A percentile compares a stretch with the other conserved stretches of the same genome.
phyloP scores from a whole-genome alignment of 805 yeast species.

The Myxozyma udenii region DNA sequence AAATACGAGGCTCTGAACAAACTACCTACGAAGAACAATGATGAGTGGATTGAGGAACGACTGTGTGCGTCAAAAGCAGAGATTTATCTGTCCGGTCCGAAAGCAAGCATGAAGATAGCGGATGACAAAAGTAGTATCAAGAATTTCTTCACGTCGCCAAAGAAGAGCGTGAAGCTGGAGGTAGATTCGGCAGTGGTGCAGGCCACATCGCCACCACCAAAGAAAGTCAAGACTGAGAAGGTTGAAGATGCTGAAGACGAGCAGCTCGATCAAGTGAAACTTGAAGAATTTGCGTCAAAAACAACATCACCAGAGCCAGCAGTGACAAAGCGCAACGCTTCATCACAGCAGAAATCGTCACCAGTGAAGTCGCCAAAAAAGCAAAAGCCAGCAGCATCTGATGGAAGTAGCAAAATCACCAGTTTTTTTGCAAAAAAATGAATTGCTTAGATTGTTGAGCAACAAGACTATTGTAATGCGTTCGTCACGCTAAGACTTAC shows the following conservation, averaged over 20 bases:
- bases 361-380: too few species aligned
- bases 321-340: background rate
- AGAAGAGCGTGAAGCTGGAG: background rate
- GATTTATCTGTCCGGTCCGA: constrained; percentile 23
- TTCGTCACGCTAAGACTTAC: too few species aligned
- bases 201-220: too few species aligned
- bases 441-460: too few species aligned
- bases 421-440: too few species aligned
- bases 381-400: too few species aligned
- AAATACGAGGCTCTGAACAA: constrained; percentile 42
- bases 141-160: background rate
- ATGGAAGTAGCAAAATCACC: too few species aligned
- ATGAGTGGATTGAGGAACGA: constrained; percentile 4
- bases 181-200: too few species aligned
- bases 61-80: constrained; percentile 13
- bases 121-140: constrained; percentile 6
- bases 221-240: background rate
- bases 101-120: constrained; percentile 9
- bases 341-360: too few species aligned
- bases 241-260: background rate
- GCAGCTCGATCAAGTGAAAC: background rate
- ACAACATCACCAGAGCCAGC: background rate
- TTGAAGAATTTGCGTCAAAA: background rate
- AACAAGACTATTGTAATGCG: too few species aligned
- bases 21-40: constrained; percentile 48